Evolutionary conservation across 73 alveolate genomes (phyloP).

Genomic region (Blepharisma japonicum): DNA sequence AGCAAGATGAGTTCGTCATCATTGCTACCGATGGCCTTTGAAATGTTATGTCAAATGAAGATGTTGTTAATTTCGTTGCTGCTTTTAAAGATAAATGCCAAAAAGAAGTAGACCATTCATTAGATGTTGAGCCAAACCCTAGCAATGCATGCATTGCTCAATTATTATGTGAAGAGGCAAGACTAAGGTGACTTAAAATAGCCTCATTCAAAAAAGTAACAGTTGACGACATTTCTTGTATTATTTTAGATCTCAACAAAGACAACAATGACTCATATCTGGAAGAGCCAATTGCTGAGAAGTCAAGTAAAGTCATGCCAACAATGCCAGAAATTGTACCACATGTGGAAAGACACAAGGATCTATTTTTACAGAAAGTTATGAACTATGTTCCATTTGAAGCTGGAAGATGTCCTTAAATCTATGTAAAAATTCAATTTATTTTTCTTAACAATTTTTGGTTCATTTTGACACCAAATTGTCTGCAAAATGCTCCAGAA

Average conservation of each 20-base stretch:
- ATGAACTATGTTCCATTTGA: too few relatives aligned
- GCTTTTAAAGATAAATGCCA: not conserved
- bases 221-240: conserved; percentile 28
- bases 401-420: too few relatives aligned
- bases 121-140: conserved; percentile 13
- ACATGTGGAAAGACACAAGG: too few relatives aligned
- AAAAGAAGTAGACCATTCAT: not conserved
- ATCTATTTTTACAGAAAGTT: too few relatives aligned
- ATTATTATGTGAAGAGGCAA: conserved; percentile 28
- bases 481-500: too few relatives aligned
- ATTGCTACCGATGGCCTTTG: conserved; percentile 32
- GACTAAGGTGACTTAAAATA: conserved; percentile 28
- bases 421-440: too few relatives aligned
- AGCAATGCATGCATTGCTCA: conserved; percentile 17
- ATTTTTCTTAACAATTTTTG: too few relatives aligned
- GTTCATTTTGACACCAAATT: too few relatives aligned
- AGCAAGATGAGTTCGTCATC: not conserved
- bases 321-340: too few relatives aligned
- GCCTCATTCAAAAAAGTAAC: not conserved
- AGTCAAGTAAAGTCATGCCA: too few relatives aligned
- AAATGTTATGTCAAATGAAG: conserved; percentile 54
- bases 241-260: conserved; percentile 9
- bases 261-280: not conserved
- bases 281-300: too few relatives aligned
- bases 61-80: conserved; percentile 38